Evolutionary conservation across 75 land plant genomes (phyloP).

Genomic region (Larix kaempferi): DNA sequence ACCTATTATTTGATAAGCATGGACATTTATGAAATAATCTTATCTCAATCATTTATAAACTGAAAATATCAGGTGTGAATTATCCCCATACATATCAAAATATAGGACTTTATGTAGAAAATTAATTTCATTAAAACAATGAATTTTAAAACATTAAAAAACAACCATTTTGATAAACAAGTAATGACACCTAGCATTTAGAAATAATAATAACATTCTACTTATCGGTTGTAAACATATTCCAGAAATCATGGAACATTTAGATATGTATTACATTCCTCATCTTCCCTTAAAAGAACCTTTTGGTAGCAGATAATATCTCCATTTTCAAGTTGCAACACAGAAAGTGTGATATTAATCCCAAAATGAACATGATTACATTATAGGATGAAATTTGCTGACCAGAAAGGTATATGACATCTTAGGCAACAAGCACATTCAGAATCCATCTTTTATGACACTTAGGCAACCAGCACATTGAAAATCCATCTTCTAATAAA

Average conservation of each 20-base stretch:
- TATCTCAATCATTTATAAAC: too few species aligned
- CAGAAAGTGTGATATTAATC: neutral
- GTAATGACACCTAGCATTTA: neutral
- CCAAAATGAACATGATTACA: neutral
- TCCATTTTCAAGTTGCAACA: constrained; percentile 90
- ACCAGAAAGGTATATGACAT: neutral
- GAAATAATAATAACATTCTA: constrained; percentile 17
- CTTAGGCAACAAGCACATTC: too few species aligned
- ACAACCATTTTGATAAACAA: neutral
- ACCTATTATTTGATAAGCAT: too few species aligned
- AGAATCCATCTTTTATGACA: neutral
- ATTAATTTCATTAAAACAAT: neutral
- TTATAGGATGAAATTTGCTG: neutral
- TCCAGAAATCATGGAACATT: constrained; percentile 95
- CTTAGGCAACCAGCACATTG: neutral
- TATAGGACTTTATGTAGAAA: too few species aligned
- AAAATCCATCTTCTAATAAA: too few species aligned
- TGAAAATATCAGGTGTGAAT: too few species aligned
- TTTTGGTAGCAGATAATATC: constrained; percentile 96
- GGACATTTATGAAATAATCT: neutral
- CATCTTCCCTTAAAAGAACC: constrained; percentile 45
- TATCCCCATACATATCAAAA: too few species aligned
- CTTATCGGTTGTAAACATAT: constrained; percentile 93
- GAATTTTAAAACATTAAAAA: too few species aligned
- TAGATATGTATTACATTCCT: constrained; percentile 61